Conservation (phyloP, 176 grass and related monocot genomes). For the Aegilops tauschii region DNA sequence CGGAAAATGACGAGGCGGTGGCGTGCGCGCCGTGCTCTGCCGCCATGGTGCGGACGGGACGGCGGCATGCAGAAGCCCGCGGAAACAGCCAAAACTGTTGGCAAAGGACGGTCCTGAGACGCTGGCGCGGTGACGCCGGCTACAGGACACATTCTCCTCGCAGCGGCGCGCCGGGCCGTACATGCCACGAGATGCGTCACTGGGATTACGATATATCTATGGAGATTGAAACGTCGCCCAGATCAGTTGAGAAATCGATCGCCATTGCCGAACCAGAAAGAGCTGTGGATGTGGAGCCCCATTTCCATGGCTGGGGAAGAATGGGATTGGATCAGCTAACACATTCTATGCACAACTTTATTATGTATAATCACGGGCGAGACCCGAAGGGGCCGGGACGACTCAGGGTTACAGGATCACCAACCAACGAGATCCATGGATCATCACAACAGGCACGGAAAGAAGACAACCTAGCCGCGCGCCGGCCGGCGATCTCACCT, state of each 20-base stretch:
- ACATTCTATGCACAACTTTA: conserved; percentile 7
- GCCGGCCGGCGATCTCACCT: background rate
- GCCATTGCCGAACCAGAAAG: background rate
- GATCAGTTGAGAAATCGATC: background rate
- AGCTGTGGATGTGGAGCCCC: background rate
- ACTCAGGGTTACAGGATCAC: background rate
- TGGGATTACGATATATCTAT: no score
- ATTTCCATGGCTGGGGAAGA: no score
- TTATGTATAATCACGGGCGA: background rate
- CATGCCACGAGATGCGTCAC: background rate
- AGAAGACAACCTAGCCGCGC: background rate
- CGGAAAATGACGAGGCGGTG: background rate
- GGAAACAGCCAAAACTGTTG: background rate
- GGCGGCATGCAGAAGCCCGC: background rate
- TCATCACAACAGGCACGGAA: background rate
- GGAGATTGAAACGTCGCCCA: background rate
- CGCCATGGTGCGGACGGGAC: background rate
- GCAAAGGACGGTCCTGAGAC: background rate
- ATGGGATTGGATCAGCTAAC: background rate
- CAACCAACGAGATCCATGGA: background rate
- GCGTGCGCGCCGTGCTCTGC: background rate
- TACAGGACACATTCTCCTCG: background rate
- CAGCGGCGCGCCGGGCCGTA: background rate
- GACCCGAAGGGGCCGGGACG: background rate
- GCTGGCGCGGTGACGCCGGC: background rate